A percentile compares a stretch with the other conserved stretches of the same genome.
Evolutionary conservation across 495 filamentous ascomycete genomes (phyloP).

Genomic region (Durotheca rogersii): DNA sequence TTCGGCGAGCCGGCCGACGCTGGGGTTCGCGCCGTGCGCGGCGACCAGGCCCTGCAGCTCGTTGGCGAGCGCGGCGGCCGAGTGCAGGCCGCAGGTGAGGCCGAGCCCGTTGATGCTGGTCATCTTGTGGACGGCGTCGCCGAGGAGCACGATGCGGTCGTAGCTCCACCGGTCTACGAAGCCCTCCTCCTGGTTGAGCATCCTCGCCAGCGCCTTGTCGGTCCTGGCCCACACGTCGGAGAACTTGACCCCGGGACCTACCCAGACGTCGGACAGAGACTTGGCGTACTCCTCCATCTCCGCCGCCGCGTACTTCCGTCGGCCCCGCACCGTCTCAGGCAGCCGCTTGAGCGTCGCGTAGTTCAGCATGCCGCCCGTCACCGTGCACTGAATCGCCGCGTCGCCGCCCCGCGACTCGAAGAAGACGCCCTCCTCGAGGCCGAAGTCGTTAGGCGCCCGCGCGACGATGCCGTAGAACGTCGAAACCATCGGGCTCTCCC

Average conservation of each 20-base stretch:
- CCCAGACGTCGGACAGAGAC: neutral
- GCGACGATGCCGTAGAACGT: neutral
- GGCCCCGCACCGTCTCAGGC: neutral
- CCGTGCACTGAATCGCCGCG: neutral
- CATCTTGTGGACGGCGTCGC: neutral
- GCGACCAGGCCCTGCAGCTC: neutral
- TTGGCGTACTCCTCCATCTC: neutral
- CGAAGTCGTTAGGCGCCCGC: neutral
- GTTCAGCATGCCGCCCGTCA: neutral
- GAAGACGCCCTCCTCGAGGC: neutral
- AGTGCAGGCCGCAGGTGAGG: neutral
- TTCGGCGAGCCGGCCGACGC: neutral
- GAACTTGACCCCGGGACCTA: neutral
- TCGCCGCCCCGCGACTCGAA: neutral
- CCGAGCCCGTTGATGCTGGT: neutral
- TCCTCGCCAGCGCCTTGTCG: neutral
- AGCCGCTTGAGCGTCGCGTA: neutral
- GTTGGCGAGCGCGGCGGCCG: neutral
- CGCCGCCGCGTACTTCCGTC: neutral
- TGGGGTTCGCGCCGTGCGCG: neutral
- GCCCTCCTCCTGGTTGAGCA: constrained; percentile 39
- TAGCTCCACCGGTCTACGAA: neutral
- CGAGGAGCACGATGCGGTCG: neutral
- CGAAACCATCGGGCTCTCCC: neutral
- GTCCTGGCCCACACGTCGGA: neutral